Conservation (phyloP, 768 basidiomycete species). For the Tricholoma sp. region DNA sequence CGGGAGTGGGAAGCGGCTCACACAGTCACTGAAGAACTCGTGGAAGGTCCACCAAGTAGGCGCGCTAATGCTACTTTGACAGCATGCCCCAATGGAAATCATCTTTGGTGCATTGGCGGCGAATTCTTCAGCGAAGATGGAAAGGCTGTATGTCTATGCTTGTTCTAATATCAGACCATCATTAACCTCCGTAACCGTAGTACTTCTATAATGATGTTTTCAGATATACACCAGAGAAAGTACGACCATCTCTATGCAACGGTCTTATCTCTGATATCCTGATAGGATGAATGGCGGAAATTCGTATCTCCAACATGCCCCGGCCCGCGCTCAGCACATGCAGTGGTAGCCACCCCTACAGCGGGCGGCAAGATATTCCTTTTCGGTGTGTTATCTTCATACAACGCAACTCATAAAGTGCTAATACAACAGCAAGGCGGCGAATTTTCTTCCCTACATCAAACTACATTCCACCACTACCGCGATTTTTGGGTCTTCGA, state of each 20-base stretch:
- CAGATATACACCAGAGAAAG: conserved; percentile 82
- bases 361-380: conserved; percentile 86
- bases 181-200: conserved; percentile 26
- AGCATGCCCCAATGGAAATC: conserved; percentile 72
- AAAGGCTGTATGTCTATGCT: conserved; percentile 49
- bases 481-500: conserved; percentile 89
- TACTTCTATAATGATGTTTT: conserved; percentile 88
- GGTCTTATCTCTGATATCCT: background rate
- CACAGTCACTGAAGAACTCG: conserved; percentile 80
- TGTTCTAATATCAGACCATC: background rate
- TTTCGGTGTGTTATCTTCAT: conserved; percentile 46
- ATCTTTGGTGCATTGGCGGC: conserved; percentile 82
- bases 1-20: conserved; percentile 82
- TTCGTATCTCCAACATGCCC: conserved; percentile 84
- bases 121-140: conserved; percentile 87
- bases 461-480: conserved; percentile 85
- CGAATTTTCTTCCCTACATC: conserved; percentile 80
- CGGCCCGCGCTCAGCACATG: conserved; percentile 85
- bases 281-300: conserved; percentile 82
- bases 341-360: conserved; percentile 64
- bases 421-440: conserved; percentile 43
- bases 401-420: too few relatives aligned
- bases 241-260: conserved; percentile 14
- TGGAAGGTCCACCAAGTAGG: conserved; percentile 75
- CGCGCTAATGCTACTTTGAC: conserved; percentile 83